Evolutionary conservation across 2,329 filamentous ascomycete genomes (phyloP), one percentile per base, ranked within the genome.

Genomic region (Ascochyta lentis): DNA sequence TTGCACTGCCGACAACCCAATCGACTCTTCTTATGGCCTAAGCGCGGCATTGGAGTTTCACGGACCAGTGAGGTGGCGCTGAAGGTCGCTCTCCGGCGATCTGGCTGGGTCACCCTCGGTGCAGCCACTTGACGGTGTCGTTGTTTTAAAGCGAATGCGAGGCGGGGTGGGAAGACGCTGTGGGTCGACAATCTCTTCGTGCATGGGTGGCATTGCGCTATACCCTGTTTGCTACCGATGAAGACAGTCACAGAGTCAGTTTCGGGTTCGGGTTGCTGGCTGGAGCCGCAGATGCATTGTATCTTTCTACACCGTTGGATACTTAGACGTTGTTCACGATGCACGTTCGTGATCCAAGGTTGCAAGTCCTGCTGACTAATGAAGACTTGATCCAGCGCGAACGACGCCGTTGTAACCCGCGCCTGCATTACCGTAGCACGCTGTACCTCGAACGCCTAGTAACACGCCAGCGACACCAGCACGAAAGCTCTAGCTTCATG

Each of bases 1-100:
- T 76, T 76, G 58, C 73, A 76, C 56, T 74, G 72, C 42, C 66
- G 58, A 53, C 73, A 76, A 39, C 73, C 73, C 35, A 67, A 46
- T 47, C 64, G 60, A 38, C 64, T 67, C 66, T 75, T 76, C 50
- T 75, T 76, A 54, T 76, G 73, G 27, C 72, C 73, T 47, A 75
- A 56, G 44, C 73, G 69, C 39, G 73, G 70, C 72, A 75, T 75
- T 60, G 60, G 55, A 29, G 44, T 41, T 50, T 33, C 26, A 37
- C 52, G 46, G 53, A 34, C 40, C 58, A 46, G 35, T 56, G 53
- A 44, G 46, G 61, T 53, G 37, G 44, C 61, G 40, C 37, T 44
- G 43, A 24, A 49, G 26, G 50, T 58, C 31, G 43, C 29, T 53
- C 49, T 58, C 57, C 50, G 49, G 55, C 41, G 22, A 54, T 34